Base-by-base conservation (phyloP, 768 basidiomycete species). In the Cubamyces lactineus region DNA sequence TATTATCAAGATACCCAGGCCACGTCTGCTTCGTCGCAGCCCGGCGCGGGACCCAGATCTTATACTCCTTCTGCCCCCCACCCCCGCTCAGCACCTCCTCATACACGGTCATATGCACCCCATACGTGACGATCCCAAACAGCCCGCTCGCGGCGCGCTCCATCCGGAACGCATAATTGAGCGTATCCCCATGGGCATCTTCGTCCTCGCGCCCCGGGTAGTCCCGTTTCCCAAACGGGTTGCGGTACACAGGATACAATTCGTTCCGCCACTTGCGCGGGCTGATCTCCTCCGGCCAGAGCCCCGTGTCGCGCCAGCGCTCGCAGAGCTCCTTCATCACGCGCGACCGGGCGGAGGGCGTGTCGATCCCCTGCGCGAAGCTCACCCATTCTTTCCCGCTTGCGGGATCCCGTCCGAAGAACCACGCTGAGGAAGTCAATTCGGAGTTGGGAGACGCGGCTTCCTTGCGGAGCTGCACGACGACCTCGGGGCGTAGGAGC, bases 81-180 rank as follows among this genome's bases (percentile, higher is more conserved):
- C 73, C 78, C 19, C 70, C 79, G 17, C 71, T 59, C 57, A 80
- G 78, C 17, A 73, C 59, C 64, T 82, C 80, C 45, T 84, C 81
- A 70, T 85, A 93, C 54, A 87, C 84, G 19, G 85, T 91, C 86
- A 96, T 84, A 73, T 98, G 97, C 2, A 96, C 91, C 0, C 97
- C 96, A 68, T 91, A 95, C 0, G 96, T 97, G 53, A 92, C 82
- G 7, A 96, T 74, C 2, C 96, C 95, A 69, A 98, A 98, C 38
- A 98, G 76, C 0, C 89, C 84, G 72, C 92, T 94, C 2, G 94
- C 94, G 1, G 92, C 81, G 42, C 96, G 84, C 74, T 98, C 97
- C 83, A 98, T 84, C 72, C 87, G 84, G 73, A 98, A 97, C 21
- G 84, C 92, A 60, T 82, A 91, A 72, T 94, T 92, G 5, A 70